Base-by-base conservation (phyloP, 1,284 basidiomycete species). In the Ustilago bromivora region DNA sequence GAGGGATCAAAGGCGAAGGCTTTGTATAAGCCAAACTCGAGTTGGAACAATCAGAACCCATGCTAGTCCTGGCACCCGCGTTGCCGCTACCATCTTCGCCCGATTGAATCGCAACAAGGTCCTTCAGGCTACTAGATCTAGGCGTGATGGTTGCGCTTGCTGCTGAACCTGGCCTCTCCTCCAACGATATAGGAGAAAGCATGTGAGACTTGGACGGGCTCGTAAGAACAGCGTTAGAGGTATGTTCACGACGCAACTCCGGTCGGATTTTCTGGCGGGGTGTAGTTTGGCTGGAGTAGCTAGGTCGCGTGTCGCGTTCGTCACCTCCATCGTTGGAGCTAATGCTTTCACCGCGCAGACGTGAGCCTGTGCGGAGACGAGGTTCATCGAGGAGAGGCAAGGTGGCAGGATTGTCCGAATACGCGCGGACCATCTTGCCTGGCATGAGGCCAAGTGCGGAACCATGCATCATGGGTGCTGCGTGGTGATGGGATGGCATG, bases 11-110 rank as follows among this genome's bases (percentile, higher is more conserved):
- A 23, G 72, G 67, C 19, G 64, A 75, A 11, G 73, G 73, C 40
- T 76, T 76, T 55, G 73, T 76, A 31, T 76, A 76, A 0, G 73
- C 73, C 23, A 76, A 55, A 19, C 69, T 68, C 12, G 73, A 76
- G 9, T 68, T 61, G 3, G 73, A 71, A 2, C 34, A 13, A 11
- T 67, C 71, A 35, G 65, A 67, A 34, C 66, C 65, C 40, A 67
- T 7, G 19, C 71, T 72, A 12, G 49, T 61, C 15, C 65, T 34
- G 7, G n/a, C n/a, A 28, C 23, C 3, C 23, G 23, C 23, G 3
- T 28, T 31, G 19, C 31, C 46, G 36, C 51, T 46, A 9, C 8
- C 4, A 12, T 15, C 7, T 19, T 40, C 5, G 28, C 41, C 12
- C 31, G n/a, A n/a, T 32, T 57, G 46, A 4, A 54, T 66, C 7